A percentile compares a stretch with the other conserved stretches of the same genome.
phyloP scores from a whole-genome alignment of 2,329 filamentous ascomycete species.

The Aspergillus sp. region DNA sequence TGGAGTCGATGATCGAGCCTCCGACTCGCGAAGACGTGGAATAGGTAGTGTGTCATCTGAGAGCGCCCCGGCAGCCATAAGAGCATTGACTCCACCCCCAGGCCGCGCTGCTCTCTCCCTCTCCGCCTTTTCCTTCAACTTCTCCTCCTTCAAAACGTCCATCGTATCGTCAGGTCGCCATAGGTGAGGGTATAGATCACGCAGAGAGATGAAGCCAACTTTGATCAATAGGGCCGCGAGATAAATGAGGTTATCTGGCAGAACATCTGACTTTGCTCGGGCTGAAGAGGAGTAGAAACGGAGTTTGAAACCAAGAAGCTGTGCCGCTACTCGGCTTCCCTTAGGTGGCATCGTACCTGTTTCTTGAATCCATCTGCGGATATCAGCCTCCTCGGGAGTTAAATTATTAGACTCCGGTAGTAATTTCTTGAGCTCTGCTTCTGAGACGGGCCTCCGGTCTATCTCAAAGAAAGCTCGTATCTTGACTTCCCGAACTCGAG shows the following conservation, averaged over 20 bases:
- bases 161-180: slow-evolving; percentile 84
- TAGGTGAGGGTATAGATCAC: slow-evolving; percentile 87
- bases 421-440: slow-evolving; percentile 55
- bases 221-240: slow-evolving; percentile 91
- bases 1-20: slow-evolving; percentile 52
- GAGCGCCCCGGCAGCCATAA: slow-evolving; percentile 82
- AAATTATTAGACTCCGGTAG: slow-evolving; percentile 40
- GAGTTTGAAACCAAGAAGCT: slow-evolving; percentile 94
- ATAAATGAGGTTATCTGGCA: slow-evolving; percentile 91
- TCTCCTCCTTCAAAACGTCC: slow-evolving; percentile 68
- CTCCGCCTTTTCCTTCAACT: slow-evolving; percentile 74
- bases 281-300: slow-evolving; percentile 86
- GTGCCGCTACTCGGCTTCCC: slow-evolving; percentile 89
- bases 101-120: slow-evolving; percentile 70
- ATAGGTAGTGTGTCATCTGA: slow-evolving; percentile 71
- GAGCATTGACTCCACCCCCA: slow-evolving; percentile 74
- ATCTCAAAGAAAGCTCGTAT: slow-evolving; percentile 88
- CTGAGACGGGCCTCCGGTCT: slow-evolving; percentile 67
- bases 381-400: slow-evolving; percentile 54
- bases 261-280: slow-evolving; percentile 70
- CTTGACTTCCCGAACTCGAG: slow-evolving; percentile 70
- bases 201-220: slow-evolving; percentile 90
- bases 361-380: slow-evolving; percentile 72
- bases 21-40: slow-evolving; percentile 52
- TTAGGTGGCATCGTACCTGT: slow-evolving; percentile 80